Evolutionary conservation across 352 stramenopile species (phyloP), one percentile per base, ranked within the genome.

Genomic region (Globisporangium heterothallicum): DNA sequence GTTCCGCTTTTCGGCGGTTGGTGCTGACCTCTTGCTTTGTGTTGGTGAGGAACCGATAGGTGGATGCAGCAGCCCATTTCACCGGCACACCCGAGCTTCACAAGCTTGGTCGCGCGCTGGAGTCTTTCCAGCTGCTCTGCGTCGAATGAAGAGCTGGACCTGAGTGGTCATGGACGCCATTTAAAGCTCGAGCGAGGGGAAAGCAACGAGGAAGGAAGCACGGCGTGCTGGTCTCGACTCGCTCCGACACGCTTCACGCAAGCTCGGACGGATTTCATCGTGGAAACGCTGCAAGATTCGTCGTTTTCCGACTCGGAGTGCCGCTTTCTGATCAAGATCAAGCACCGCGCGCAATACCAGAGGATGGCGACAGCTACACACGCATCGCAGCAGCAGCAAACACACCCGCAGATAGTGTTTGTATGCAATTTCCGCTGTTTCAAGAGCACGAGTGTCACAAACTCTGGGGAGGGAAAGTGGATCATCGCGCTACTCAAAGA

Each of bases 371-470:
- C 4, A n/a, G 7, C 8, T 26, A 9, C 27, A 18, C 4, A 12
- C 30, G 21, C 19, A 35, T 6, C 22, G 14, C 12, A 8, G 6
- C 16, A 16, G 8, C 34, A 25, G 29, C 3, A 13, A 8, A 29
- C n/a, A 4, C 32, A 12, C 29, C 35, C 42, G 4, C 42, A 41
- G 6, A 25, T 78, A 10, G 41, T 74, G 14, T 51, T 78, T 27
- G 24, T 73, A 27, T 44, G 70, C 38, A 78, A 78, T 16, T 70
- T 74, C n/a, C 26, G 36, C 0, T 64, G 53, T 9, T 61, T 38
- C 42, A 64, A 61, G 10, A 68, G 54, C 34, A 55, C 56, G 8
- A 72, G 52, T 30, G 42, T 78, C 18, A 60, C 48, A 0, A 49
- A 52, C 4, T 30, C 34, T 2, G 41, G 49, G 6, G 49, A 70